Evolutionary conservation across 2,329 filamentous ascomycete genomes (phyloP).

Genomic region (Diplodia sapinea): DNA sequence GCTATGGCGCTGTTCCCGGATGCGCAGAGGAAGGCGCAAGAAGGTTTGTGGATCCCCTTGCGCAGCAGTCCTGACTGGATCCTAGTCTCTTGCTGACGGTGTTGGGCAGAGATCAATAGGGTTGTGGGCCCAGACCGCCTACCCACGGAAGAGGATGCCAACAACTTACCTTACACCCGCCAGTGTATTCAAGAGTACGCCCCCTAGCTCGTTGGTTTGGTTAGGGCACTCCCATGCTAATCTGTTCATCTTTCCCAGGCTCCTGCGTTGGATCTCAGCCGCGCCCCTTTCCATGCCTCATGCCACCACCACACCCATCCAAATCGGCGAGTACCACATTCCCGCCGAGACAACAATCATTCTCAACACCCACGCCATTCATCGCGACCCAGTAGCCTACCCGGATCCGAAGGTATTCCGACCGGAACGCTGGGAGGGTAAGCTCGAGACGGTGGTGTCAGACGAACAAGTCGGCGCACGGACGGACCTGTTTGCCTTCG

Average conservation of each 20-base stretch:
- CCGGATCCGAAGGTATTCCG: constrained; percentile 30
- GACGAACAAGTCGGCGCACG: constrained; percentile 34
- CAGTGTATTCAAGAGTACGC: constrained; percentile 33
- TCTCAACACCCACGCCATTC: constrained; percentile 46
- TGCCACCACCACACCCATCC: constrained; percentile 41
- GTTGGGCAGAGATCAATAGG: constrained; percentile 32
- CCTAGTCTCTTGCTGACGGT: background rate
- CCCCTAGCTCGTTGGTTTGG: background rate
- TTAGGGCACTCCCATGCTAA: constrained; percentile 33
- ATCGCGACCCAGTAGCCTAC: constrained; percentile 37
- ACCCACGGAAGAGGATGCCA: constrained; percentile 33
- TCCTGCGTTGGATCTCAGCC: constrained; percentile 12
- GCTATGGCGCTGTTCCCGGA: constrained; percentile 40
- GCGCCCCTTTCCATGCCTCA: constrained; percentile 44
- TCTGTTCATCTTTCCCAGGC: background rate
- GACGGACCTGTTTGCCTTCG: constrained; percentile 46
- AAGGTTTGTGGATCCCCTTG: constrained; percentile 27
- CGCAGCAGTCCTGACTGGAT: background rate
- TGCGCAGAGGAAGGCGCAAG: constrained; percentile 41
- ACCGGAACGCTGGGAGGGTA: constrained; percentile 34
- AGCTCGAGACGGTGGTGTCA: constrained; percentile 34
- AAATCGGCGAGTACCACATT: constrained; percentile 44
- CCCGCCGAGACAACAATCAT: constrained; percentile 50
- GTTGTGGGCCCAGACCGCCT: constrained; percentile 34
- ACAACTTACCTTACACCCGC: constrained; percentile 28